Evolutionary conservation across 2,329 filamentous ascomycete genomes (phyloP), one percentile per base, ranked within the genome.

Genomic region (Capronia americana): DNA sequence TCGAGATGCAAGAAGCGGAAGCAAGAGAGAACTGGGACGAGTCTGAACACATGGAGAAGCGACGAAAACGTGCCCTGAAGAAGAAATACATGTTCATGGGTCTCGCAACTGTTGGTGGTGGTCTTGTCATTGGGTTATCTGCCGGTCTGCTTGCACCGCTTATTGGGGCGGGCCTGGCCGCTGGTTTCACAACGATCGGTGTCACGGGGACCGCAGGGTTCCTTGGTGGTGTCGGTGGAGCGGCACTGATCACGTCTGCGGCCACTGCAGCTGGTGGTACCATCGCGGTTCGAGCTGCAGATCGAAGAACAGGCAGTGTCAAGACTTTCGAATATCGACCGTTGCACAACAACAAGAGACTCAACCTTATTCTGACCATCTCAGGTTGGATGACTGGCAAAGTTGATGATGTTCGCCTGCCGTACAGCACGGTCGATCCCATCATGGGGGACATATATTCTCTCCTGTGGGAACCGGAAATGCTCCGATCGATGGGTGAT

Each of bases 341-440:
- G 6, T 82, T 99, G 54, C 93, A 98, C 82, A 99, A 99, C 81
- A 98, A 98, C 79, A 99, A 99, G 80, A 86, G 93, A 65, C 92
- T 97, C 46, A 98, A 99, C 73, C 85, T 99, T 32, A 95, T 99
- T 70, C 88, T 99, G 46, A 98, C 95, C 0, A 88, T 99, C 32
- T 93, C 94, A 0, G 95, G 95, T 3, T 99, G 95, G 95, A 96
- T 99, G 91, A 97, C 92, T 48, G 95, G 96, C 74, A 98, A 96
- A 76, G 89, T 96, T 61, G 95, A 99, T 79, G 95, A 99, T 77
- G 93, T 99, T 57, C 91, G 95, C 67, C 80, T 99, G 74, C 95
- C 95, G 7, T 99, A 91, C 79, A 97, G 93, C 81, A 99, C 96
- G 0, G 90, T 99, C 6, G 93, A 99, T 77, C 92, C 96, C 0